Percentiles rank a stretch among this genome's conserved stretches.
These are phyloP conservation scores for Gaertneriomyces semiglobifer DNA, from an alignment of 192 early-diverging fungal genomes.

Conservation along the genomic window DNA sequence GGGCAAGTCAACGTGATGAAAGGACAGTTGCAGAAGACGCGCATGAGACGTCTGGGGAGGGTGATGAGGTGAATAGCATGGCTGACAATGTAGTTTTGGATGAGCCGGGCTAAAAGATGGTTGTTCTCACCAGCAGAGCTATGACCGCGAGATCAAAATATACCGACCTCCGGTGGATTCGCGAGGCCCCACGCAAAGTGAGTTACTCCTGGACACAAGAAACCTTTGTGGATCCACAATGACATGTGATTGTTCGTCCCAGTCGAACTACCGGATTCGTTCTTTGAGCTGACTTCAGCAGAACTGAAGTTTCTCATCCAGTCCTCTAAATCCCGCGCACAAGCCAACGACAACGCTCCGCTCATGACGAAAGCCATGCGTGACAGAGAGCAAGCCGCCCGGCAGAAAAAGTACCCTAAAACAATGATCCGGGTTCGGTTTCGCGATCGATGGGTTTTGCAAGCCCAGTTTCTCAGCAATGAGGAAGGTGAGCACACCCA, in stretches of 20 bases:
- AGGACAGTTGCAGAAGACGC: neutral
- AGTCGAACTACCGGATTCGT: conserved; percentile 84
- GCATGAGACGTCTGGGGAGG: neutral
- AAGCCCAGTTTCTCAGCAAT: conserved; percentile 69
- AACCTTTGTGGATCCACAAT: neutral
- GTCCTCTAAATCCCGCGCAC: conserved; percentile 3
- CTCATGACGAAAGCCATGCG: conserved; percentile 78
- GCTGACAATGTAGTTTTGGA: neutral
- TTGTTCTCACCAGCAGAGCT: neutral
- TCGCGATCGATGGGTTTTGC: conserved; percentile 70
- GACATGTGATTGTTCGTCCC: neutral
- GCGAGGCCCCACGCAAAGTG: conserved; percentile 6
- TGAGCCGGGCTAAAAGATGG: neutral
- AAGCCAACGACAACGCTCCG: conserved; percentile 54
- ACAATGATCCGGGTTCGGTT: conserved; percentile 78
- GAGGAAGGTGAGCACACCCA: conserved; percentile 48
- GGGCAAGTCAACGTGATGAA: neutral
- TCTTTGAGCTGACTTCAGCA: conserved; percentile 69
- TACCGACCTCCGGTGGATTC: conserved; percentile 41
- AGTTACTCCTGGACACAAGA: neutral
- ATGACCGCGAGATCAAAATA: conserved; percentile 9
- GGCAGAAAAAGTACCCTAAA: conserved; percentile 68
- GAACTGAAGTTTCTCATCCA: conserved; percentile 70
- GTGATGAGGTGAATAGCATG: too few relatives aligned
- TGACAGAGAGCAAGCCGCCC: conserved; percentile 63